Percentiles rank a stretch among this genome's conserved stretches.
phyloP scores from a whole-genome alignment of 805 yeast genomes.

The Priceomyces castillae region DNA sequence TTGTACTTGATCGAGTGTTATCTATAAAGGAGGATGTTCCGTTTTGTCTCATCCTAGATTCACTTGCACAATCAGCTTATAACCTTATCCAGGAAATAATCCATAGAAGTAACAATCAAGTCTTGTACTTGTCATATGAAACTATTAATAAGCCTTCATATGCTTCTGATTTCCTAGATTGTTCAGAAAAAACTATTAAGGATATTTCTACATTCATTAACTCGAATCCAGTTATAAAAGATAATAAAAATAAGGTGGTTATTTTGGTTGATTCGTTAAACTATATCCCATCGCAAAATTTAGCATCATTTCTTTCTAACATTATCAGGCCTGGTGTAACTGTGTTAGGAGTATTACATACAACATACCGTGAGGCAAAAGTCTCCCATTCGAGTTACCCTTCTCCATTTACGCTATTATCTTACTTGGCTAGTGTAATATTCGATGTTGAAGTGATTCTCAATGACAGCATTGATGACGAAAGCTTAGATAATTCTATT shows the following conservation, averaged over 20 bases:
- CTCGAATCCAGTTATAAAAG: conserved; percentile 1
- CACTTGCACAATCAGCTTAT: conserved; percentile 64
- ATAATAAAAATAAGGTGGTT: conserved; percentile 29
- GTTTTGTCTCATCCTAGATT: conserved; percentile 65
- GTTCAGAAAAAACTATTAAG: conserved; percentile 21
- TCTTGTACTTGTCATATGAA: conserved; percentile 67
- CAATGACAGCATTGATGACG: conserved; percentile 39
- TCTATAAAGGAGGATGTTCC: conserved; percentile 73
- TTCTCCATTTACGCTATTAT: conserved; percentile 46
- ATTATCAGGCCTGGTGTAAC: conserved; percentile 35
- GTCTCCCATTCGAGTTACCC: conserved; percentile 51
- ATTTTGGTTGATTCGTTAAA: conserved; percentile 70
- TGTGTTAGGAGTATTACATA: conserved; percentile 37
- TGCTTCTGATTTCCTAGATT: conserved; percentile 49
- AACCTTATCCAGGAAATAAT: conserved; percentile 58
- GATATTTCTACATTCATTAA: conserved; percentile 21
- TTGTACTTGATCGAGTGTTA: conserved; percentile 64
- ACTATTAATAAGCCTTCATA: conserved; percentile 52
- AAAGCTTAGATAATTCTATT: conserved; percentile 41
- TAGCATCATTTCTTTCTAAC: conserved; percentile 50
- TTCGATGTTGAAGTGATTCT: conserved; percentile 55
- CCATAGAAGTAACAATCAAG: conserved; percentile 34
- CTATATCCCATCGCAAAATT: conserved; percentile 43
- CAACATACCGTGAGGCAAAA: conserved; percentile 37
- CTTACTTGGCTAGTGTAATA: conserved; percentile 73